Percentiles rank a stretch among this genome's conserved stretches.
These are phyloP conservation scores for Boletus sp. DNA, from an alignment of 1,284 basidiomycete genomes.

Conservation along the genomic window DNA sequence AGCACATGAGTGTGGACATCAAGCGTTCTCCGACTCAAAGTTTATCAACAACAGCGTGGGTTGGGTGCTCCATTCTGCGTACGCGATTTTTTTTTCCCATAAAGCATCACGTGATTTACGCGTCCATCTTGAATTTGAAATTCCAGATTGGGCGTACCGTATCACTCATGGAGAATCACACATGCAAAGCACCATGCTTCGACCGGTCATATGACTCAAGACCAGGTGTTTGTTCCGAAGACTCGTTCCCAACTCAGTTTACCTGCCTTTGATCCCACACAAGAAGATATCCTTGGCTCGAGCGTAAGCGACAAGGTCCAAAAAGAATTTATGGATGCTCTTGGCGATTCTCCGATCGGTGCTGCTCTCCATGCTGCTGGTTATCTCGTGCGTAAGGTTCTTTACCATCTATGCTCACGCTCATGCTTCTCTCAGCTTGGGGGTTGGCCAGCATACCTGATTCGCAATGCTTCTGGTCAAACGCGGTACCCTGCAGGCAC, in stretches of 20 bases:
- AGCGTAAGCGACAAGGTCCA: constrained; percentile 71
- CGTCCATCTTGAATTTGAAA: constrained; percentile 31
- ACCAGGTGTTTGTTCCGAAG: constrained; percentile 94
- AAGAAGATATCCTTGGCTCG: constrained; percentile 67
- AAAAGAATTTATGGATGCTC: constrained; percentile 79
- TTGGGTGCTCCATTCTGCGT: constrained; percentile 92
- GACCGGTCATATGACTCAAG: constrained; percentile 91
- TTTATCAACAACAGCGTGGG: constrained; percentile 91
- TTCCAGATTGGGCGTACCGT: constrained; percentile 85
- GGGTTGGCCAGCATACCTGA: constrained; percentile 88
- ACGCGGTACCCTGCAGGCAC: constrained; percentile 76
- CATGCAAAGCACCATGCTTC: constrained; percentile 97
- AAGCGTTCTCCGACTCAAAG: constrained; percentile 96
- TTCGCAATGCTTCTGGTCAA: constrained; percentile 88
- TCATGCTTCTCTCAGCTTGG: constrained; percentile 45
- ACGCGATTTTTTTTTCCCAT: constrained; percentile 29
- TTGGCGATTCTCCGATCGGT: constrained; percentile 91
- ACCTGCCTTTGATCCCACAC: constrained; percentile 59
- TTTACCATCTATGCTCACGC: background rate
- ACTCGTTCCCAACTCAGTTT: constrained; percentile 76
- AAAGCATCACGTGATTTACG: constrained; percentile 21
- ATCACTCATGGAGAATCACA: constrained; percentile 96
- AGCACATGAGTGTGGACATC: constrained; percentile 92
- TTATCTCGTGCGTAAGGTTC: constrained; percentile 57
- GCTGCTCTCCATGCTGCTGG: constrained; percentile 62